These are phyloP conservation scores for Protea cynaroides DNA, from an alignment of 164 flowering plant genomes.

Conservation along the genomic window DNA sequence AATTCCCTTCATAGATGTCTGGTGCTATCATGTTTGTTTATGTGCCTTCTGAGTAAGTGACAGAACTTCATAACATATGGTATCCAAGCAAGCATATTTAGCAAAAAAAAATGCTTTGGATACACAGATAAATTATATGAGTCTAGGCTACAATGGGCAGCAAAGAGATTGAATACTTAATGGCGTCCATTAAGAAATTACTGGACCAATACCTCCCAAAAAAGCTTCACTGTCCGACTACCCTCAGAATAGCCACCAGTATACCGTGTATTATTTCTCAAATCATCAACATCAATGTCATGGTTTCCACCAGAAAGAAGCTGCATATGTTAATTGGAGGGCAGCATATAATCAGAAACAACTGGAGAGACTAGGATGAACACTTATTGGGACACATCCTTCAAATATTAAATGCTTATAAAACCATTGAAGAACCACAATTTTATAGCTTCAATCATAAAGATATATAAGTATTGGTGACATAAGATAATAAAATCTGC, in stretches of 20 bases:
- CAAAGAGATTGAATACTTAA: too few species aligned
- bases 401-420: neutral
- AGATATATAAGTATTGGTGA: neutral
- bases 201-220: slow-evolving; percentile 79
- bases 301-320: slow-evolving; percentile 94
- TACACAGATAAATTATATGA: too few species aligned
- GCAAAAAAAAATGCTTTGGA: too few species aligned
- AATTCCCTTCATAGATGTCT: too few species aligned
- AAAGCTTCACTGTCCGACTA: slow-evolving; percentile 86
- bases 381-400: neutral
- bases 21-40: too few species aligned
- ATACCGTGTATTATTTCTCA: slow-evolving; percentile 71
- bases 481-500: neutral
- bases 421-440: neutral
- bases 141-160: too few species aligned
- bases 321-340: slow-evolving; percentile 35
- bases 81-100: too few species aligned
- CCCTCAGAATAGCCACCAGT: slow-evolving; percentile 96
- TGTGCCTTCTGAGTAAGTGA: too few species aligned
- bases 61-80: too few species aligned
- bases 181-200: neutral
- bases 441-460: neutral
- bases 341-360: slow-evolving; percentile 1
- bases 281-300: slow-evolving; percentile 87
- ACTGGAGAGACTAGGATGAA: neutral